Conservation (phyloP, 306 rosid species). For the Ammopiptanthus mongolicus region DNA sequence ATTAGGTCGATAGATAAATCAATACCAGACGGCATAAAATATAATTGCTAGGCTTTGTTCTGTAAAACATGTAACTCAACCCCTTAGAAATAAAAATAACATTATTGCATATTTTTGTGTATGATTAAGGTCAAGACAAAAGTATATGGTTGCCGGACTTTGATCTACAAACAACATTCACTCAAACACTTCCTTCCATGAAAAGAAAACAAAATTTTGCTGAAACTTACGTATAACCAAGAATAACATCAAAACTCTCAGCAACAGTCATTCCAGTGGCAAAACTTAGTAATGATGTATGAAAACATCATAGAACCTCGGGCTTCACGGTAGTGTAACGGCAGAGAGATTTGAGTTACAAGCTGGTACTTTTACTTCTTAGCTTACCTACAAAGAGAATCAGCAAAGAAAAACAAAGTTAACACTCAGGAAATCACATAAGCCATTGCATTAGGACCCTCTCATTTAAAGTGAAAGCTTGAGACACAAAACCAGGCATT, state of each 20-base stretch:
- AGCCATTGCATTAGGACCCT: neutral
- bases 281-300: neutral
- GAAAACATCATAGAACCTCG: neutral
- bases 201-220: neutral
- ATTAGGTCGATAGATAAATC: too few relatives aligned
- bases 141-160: neutral
- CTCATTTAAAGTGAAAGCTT: neutral
- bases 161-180: neutral
- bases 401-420: neutral
- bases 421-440: neutral
- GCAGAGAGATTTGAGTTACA: neutral
- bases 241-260: neutral
- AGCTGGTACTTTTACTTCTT: neutral
- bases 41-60: neutral
- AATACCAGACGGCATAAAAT: neutral
- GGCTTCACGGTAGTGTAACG: neutral
- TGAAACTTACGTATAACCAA: neutral
- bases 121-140: neutral
- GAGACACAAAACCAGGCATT: neutral
- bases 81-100: neutral
- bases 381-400: slow-evolving; percentile 27
- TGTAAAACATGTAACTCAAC: neutral
- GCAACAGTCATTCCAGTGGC: neutral
- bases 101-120: neutral
- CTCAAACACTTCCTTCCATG: neutral